Percentiles rank a stretch among this genome's conserved stretches.
Conservation (phyloP, 1,284 basidiomycete genomes). For the Melanopsichium pennsylvanicum region DNA sequence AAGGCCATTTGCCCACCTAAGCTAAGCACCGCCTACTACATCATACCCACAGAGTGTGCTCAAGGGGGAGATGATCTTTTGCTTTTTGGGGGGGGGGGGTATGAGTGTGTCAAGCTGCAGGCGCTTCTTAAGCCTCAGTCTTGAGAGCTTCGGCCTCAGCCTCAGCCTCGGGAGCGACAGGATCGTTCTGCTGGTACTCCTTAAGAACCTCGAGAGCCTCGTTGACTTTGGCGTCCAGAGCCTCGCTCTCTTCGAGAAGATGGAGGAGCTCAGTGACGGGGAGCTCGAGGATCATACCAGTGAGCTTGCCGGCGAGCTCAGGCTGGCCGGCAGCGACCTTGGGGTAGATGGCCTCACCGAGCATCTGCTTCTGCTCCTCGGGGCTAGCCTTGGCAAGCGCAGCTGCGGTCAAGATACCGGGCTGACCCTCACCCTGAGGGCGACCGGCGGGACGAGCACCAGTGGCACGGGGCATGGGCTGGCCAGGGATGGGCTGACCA, state of each 20-base stretch:
- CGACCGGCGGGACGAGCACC: conserved; percentile 40
- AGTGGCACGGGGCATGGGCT: conserved; percentile 43
- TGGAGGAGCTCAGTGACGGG: conserved; percentile 64
- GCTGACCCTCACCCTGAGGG: conserved; percentile 44
- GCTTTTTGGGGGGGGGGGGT: too few species aligned
- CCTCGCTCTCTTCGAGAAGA: conserved; percentile 64
- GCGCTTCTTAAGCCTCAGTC: conserved; percentile 47
- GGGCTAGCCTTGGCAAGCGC: conserved; percentile 64
- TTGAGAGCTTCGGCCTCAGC: conserved; percentile 38
- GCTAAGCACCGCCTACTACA: too few species aligned
- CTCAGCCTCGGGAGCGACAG: conserved; percentile 25
- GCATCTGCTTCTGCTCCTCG: conserved; percentile 67
- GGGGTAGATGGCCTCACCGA: conserved; percentile 66
- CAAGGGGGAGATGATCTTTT: too few species aligned
- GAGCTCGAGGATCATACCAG: conserved; percentile 66
- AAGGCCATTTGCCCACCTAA: too few species aligned
- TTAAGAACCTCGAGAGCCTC: conserved; percentile 65
- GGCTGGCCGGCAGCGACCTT: conserved; percentile 62
- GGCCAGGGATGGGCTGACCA: conserved; percentile 47
- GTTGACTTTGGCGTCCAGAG: conserved; percentile 63
- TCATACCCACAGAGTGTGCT: too few species aligned
- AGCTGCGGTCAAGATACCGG: conserved; percentile 59
- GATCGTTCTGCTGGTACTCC: conserved; percentile 61
- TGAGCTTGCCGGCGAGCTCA: conserved; percentile 65
- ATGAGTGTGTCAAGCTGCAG: too few species aligned